Evolutionary conservation across 2,329 filamentous ascomycete genomes (phyloP).

Genomic region (Aspergillus proliferans): DNA sequence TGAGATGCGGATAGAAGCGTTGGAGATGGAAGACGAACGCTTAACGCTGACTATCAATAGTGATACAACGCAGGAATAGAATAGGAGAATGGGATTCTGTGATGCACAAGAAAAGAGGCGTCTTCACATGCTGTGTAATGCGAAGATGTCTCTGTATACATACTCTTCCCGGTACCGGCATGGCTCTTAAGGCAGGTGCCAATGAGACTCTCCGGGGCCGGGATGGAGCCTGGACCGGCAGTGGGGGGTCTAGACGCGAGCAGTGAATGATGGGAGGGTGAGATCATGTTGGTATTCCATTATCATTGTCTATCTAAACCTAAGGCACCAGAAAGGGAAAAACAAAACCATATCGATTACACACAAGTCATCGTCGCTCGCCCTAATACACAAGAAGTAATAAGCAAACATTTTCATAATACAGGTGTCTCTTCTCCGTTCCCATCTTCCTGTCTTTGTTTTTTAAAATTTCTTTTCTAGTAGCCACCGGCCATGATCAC

Average conservation of each 20-base stretch:
- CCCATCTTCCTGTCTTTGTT: neutral
- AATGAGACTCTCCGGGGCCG: neutral
- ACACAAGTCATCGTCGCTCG: neutral
- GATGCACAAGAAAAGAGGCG: conserved; percentile 1
- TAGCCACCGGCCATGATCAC: conserved; percentile 52
- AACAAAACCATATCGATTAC: neutral
- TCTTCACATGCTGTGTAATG: too few relatives aligned
- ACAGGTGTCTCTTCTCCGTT: neutral
- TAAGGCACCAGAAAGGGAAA: too few relatives aligned
- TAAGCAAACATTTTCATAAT: neutral
- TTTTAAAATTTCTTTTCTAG: conserved; percentile 12
- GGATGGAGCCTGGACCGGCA: neutral
- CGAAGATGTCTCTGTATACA: too few relatives aligned
- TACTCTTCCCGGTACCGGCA: neutral
- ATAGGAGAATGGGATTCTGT: too few relatives aligned
- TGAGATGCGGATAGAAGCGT: too few relatives aligned
- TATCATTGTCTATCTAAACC: too few relatives aligned
- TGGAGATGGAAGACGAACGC: too few relatives aligned
- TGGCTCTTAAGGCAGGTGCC: neutral
- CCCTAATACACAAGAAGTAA: too few relatives aligned
- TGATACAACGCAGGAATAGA: too few relatives aligned
- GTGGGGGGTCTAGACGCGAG: neutral
- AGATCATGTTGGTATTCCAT: too few relatives aligned
- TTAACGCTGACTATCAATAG: too few relatives aligned
- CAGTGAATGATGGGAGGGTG: too few relatives aligned